Evolutionary conservation across 495 filamentous ascomycete species (phyloP), one percentile per base, ranked within the genome.

Genomic region (Zalerion maritima): DNA sequence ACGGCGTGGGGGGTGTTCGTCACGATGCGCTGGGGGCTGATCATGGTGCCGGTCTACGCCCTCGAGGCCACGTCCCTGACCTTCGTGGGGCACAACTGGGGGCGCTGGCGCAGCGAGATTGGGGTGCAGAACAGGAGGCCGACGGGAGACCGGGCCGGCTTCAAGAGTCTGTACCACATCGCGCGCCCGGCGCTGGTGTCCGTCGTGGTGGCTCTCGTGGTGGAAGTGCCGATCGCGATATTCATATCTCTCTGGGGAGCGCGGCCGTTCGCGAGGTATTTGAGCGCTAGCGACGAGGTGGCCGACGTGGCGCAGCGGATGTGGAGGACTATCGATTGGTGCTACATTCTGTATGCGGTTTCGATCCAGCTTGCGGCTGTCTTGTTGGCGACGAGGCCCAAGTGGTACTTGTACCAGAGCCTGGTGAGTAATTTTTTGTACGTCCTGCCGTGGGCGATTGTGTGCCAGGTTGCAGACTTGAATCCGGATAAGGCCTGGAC

Each of bases 1-100:
- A 81, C 78, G 2, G 75, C 78, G 2, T 83, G 75, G 78, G 69
- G 74, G 9, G 56, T 81, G 21, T 82, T 84, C 55, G 78, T 67
- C 35, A 81, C 76, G 0, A 80, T 84, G 35, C 64, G 77, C n/a
- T 83, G 76, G 78, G 76, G 78, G 1, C 50, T 84, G 3, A 57
- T 81, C 17, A 84, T 81, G 78, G 75, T 83, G 1, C 75, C 77
- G 0, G 77, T 81, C 0, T 64, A 71, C 32, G 57, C 76, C 0
- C 46, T 82, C 6, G 75, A 84, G 41, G 67, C 70, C 5, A 73
- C 75, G 0, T 53, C 71, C 1, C 54, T 75, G 3, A 55, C 74
- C 1, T 81, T 81, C 41, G 55, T 81, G 16, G 75, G 76, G 0
- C 78, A 84, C 43, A 47, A 47, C 8, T 82, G 78, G 78, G 75